phyloP scores from a whole-genome alignment of 73 alveolate genomes.

The Stentor roeselii region DNA sequence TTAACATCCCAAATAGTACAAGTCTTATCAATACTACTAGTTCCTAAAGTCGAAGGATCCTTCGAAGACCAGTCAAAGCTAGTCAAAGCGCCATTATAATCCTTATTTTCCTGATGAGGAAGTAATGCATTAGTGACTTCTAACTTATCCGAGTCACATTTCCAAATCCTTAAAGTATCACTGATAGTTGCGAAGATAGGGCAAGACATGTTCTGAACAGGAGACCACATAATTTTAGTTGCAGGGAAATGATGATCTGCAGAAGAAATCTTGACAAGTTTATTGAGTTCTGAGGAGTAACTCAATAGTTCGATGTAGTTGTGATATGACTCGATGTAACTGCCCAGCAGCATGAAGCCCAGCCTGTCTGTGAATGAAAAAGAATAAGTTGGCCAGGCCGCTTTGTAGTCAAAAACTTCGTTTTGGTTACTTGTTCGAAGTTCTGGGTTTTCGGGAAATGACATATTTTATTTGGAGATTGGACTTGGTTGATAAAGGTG shows the following conservation, averaged over 20 bases:
- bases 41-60: slow-evolving; percentile 85
- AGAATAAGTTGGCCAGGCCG: not conserved
- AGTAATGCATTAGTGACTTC: slow-evolving; percentile 38
- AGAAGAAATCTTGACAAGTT: slow-evolving; percentile 46
- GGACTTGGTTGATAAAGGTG: too few relatives aligned
- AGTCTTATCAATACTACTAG: slow-evolving; percentile 96
- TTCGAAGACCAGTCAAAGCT: slow-evolving; percentile 95
- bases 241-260: slow-evolving; percentile 90
- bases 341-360: not conserved
- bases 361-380: not conserved
- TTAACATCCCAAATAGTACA: slow-evolving; percentile 98
- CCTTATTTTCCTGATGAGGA: slow-evolving; percentile 37
- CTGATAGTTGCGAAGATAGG: slow-evolving; percentile 65
- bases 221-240: slow-evolving; percentile 95
- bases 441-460: not conserved
- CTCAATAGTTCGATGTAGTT: not conserved
- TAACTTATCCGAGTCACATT: slow-evolving; percentile 60
- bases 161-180: slow-evolving; percentile 70
- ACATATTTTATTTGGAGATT: not conserved
- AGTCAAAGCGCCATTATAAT: slow-evolving; percentile 84
- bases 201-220: slow-evolving; percentile 36
- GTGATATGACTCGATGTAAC: not conserved
- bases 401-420: not conserved
- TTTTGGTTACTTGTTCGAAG: not conserved
- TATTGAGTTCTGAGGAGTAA: not conserved